Evolutionary conservation across 192 early-diverging fungal species (phyloP), one percentile per base, ranked within the genome.

Genomic region (Coemansia sp.): DNA sequence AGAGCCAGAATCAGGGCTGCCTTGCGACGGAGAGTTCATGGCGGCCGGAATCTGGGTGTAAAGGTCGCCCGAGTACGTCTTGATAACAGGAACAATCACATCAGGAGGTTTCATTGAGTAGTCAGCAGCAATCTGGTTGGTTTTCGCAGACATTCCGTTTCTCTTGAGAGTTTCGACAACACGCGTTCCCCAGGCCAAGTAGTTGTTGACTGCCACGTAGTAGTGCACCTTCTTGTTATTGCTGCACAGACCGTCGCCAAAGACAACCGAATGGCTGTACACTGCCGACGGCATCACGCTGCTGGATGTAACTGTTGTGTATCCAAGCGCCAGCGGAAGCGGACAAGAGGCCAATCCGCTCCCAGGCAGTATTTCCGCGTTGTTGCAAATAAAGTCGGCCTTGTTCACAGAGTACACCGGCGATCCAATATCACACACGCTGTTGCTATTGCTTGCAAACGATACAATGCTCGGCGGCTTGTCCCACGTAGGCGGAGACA

Each of bases 181-280:
- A 1, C 44, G 56, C 17, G 71, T 65, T n/a, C 61, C 69, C 78
- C 78, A 80, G 12, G 65, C 66, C 22, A 80, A 42, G 13, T 75
- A 80, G 63, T 72, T 80, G 42, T 46, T 51, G 16, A 80, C 41
- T 22, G 69, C 37, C 4, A 64, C 65, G 45, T 72, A 80, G 44
- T 80, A 80, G 59, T 72, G 56, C 11, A 64, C 69, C 73, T 72
- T 62, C 16, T 59, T 57, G 59, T 42, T 48, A 12, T 53, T 46
- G 43, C 69, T 68, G 60, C 78, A 80, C 4, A 80, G 56, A 0
- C 66, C 66, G 20, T 59, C 37, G 43, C 78, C 78, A 65, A 75
- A 75, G 3, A 80, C 78, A 4, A 71, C 78, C 0, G 78, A 69
- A 42, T 80, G 78, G 40, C 78, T 80, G 63, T 71, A 80, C 12